Conservation (phyloP, 2,329 filamentous ascomycete species). For the Aspergillus luchuensis region DNA sequence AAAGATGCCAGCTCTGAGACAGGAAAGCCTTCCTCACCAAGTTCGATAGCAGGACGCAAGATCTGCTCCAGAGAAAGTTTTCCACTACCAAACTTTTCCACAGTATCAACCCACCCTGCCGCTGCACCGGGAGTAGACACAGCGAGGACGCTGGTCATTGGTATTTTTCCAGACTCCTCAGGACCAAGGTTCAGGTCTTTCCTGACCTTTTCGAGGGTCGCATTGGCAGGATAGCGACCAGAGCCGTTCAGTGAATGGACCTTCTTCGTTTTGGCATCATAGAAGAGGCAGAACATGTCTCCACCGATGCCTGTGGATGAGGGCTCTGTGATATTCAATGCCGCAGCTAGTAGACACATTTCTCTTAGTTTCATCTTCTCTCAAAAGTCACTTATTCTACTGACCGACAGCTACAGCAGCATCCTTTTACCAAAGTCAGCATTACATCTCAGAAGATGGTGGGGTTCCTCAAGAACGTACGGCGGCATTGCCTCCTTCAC, state of each 20-base stretch:
- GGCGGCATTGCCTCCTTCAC: conserved; percentile 87
- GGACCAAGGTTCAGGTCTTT: conserved; percentile 67
- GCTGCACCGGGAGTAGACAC: conserved; percentile 88
- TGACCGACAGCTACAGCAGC: conserved; percentile 89
- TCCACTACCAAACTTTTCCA: conserved; percentile 86
- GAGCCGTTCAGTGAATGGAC: conserved; percentile 90
- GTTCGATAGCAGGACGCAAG: conserved; percentile 76
- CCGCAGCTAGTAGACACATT: conserved; percentile 64
- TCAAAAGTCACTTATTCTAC: conserved; percentile 27
- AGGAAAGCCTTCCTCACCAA: conserved; percentile 87
- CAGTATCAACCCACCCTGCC: conserved; percentile 88
- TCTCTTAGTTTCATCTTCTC: not conserved
- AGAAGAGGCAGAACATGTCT: conserved; percentile 96
- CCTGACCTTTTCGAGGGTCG: conserved; percentile 69
- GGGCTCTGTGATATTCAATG: conserved; percentile 90
- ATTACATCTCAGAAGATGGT: not conserved
- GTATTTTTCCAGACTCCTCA: conserved; percentile 63
- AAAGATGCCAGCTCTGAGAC: conserved; percentile 76
- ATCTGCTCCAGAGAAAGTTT: conserved; percentile 77
- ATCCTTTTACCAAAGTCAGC: conserved; percentile 59
- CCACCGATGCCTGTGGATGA: conserved; percentile 92
- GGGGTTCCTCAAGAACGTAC: conserved; percentile 55
- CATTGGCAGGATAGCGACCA: conserved; percentile 73
- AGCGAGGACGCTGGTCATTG: conserved; percentile 73
- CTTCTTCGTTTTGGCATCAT: conserved; percentile 77